Base-by-base conservation (phyloP, 2,329 filamentous ascomycete genomes). In the Pleoardoris graminearum region DNA sequence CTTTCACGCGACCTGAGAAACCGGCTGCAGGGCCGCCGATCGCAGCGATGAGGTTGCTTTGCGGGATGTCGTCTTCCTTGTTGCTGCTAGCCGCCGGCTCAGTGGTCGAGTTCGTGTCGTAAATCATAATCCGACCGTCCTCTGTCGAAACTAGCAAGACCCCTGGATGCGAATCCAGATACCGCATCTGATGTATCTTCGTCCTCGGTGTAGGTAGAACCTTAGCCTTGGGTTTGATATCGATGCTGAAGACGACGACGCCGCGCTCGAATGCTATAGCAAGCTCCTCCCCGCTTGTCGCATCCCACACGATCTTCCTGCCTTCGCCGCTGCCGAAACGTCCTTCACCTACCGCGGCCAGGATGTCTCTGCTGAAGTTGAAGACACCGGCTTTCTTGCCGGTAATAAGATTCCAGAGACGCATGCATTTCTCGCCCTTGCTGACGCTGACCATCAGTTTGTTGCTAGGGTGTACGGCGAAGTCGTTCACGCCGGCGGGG, bases 401-500 rank as follows among this genome's bases (percentile, higher is more conserved):
- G 2, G 93, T 97, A 60, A 97, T 91, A 58, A 99, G 74, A 68
- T 99, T 97, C 94, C 94, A 99, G 59, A 97, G 75, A 59, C 94
- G 81, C 89, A 99, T 95, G 67, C 87, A 91, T 59, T 85, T 86
- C 77, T 99, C 94, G 59, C 91, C 91, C 65, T 88, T 90, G 61
- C 90, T 88, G 7, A 97, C 91, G 63, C 85, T 95, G 54, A 99
- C 85, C 90, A 97, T 96, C 45, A 99, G 79, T 77, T 97, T 97
- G 83, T 96, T 90, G 72, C 90, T 95, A 0, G 94, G 93, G 71
- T 99, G 94, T 22, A 99, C 88, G 2, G 93, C 91, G 72, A 99
- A 96, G 71, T 92, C 90, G 71, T 96, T 97, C 61, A 97, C 85
- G 16, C 94, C 94, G n/a, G 87, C 84, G 0, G 92, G 92, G 22